These are phyloP conservation scores for Komagataella mondaviorum DNA, from an alignment of 805 yeast species.

Conservation along the genomic window DNA sequence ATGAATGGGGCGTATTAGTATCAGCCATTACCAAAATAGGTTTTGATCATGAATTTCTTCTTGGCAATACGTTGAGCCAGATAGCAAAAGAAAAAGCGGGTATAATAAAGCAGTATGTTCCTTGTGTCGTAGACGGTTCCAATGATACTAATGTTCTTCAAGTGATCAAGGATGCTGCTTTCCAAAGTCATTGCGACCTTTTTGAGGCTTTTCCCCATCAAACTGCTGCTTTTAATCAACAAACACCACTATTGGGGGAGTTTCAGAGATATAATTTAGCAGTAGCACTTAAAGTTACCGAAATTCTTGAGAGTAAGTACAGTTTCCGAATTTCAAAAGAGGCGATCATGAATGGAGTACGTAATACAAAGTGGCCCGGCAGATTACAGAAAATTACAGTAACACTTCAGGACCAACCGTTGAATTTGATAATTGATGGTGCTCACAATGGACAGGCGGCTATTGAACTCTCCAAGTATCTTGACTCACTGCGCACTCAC, in stretches of 20 bases:
- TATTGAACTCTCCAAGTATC: slow-evolving; percentile 44
- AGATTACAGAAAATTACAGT: slow-evolving; percentile 45
- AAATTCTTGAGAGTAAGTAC: slow-evolving; percentile 12
- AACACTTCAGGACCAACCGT: slow-evolving; percentile 10
- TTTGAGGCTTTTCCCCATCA: slow-evolving; percentile 1
- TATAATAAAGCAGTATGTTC: slow-evolving; percentile 47
- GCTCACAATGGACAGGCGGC: slow-evolving; percentile 91
- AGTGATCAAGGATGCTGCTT: slow-evolving; percentile 27
- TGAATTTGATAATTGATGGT: slow-evolving; percentile 59
- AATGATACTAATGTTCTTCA: slow-evolving; percentile 39
- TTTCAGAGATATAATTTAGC: slow-evolving; percentile 64
- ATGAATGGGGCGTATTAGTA: slow-evolving; percentile 28
- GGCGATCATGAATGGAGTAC: slow-evolving; percentile 36
- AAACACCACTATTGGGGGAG: slow-evolving; percentile 51
- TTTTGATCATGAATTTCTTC: slow-evolving; percentile 66
- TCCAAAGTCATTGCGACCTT: slow-evolving; percentile 15
- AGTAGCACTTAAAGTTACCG: slow-evolving; percentile 48
- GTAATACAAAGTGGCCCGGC: slow-evolving; percentile 70
- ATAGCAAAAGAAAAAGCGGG: slow-evolving; percentile 85
- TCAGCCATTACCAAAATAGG: slow-evolving; percentile 80
- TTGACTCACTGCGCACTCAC: slow-evolving; percentile 15
- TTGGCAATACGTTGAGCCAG: slow-evolving; percentile 51
- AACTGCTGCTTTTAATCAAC: slow-evolving; percentile 2
- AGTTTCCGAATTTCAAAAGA: slow-evolving; percentile 15
- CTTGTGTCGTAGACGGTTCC: slow-evolving; percentile 61